These are phyloP conservation scores for Sarocladiaceae sp. DNA, from an alignment of 2,329 filamentous ascomycete species.

Conservation along the genomic window DNA sequence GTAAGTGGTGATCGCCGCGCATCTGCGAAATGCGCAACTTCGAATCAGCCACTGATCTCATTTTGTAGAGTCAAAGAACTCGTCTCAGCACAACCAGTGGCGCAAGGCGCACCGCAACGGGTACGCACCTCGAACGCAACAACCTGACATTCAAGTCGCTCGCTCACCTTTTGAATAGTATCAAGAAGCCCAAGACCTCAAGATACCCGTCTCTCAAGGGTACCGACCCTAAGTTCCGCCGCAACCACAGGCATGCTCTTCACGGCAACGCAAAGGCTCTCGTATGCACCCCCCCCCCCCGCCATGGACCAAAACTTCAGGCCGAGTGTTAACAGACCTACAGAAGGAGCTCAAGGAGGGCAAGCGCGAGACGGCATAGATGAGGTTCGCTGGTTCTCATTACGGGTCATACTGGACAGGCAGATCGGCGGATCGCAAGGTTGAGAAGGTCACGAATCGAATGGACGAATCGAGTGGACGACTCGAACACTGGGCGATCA, in stretches of 20 bases:
- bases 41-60: neutral
- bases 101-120: conserved; percentile 99
- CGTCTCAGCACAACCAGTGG: conserved; percentile 97
- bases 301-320: conserved; percentile 8
- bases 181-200: conserved; percentile 99
- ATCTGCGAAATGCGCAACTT: neutral
- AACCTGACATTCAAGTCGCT: neutral
- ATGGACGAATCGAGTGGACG: conserved; percentile 7
- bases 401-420: too few relatives aligned
- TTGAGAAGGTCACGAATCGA: conserved; percentile 8
- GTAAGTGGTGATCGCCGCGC: conserved; percentile 23
- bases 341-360: conserved; percentile 98
- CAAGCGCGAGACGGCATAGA: conserved; percentile 86
- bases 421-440: neutral
- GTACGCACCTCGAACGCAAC: conserved; percentile 49
- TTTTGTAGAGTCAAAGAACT: conserved; percentile 94
- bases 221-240: conserved; percentile 98
- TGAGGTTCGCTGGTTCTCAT: too few relatives aligned
- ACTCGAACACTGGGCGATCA: conserved; percentile 5
- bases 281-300: conserved; percentile 54
- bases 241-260: conserved; percentile 99
- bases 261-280: conserved; percentile 98
- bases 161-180: conserved; percentile 52
- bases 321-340: conserved; percentile 28
- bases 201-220: conserved; percentile 98